Evolutionary conservation across 768 basidiomycete genomes (phyloP).

Genomic region (Russula sp.): DNA sequence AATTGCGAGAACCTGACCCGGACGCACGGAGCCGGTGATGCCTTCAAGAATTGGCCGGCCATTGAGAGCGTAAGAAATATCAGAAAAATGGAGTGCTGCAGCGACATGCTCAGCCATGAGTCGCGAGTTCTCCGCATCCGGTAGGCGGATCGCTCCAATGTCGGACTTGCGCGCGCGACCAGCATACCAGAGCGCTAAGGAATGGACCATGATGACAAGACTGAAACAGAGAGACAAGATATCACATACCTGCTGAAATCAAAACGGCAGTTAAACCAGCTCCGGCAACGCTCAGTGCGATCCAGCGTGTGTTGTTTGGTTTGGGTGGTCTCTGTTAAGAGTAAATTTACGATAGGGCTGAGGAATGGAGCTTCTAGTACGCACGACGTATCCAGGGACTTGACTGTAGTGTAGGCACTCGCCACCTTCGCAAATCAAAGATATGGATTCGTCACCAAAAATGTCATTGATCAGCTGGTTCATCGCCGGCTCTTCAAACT

Average conservation of each 20-base stretch:
- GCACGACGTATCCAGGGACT: conserved; percentile 85
- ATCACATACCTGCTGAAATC: conserved; percentile 47
- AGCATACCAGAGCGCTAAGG: conserved; percentile 80
- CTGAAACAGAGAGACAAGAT: neutral
- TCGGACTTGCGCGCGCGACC: conserved; percentile 66
- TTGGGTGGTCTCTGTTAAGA: conserved; percentile 56
- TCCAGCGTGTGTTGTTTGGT: conserved; percentile 75
- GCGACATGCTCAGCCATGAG: conserved; percentile 94
- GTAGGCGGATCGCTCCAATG: conserved; percentile 66
- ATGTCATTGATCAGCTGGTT: conserved; percentile 89
- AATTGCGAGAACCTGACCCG: conserved; percentile 89
- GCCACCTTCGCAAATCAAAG: conserved; percentile 77
- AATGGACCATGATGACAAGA: neutral
- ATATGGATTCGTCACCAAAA: conserved; percentile 89
- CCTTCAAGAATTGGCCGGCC: conserved; percentile 64
- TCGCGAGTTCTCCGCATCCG: conserved; percentile 72
- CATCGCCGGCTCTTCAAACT: conserved; percentile 95
- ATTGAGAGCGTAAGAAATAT: conserved; percentile 71
- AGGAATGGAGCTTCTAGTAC: conserved; percentile 20
- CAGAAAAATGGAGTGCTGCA: conserved; percentile 84
- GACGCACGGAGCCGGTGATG: conserved; percentile 76
- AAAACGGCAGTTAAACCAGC: conserved; percentile 70
- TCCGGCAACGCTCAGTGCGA: conserved; percentile 77
- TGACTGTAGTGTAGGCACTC: conserved; percentile 92
- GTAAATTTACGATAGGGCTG: neutral